Percentiles rank a stretch among this genome's conserved stretches.
Conservation (phyloP, 768 basidiomycete species). For the Daedaleopsis sinensis region DNA sequence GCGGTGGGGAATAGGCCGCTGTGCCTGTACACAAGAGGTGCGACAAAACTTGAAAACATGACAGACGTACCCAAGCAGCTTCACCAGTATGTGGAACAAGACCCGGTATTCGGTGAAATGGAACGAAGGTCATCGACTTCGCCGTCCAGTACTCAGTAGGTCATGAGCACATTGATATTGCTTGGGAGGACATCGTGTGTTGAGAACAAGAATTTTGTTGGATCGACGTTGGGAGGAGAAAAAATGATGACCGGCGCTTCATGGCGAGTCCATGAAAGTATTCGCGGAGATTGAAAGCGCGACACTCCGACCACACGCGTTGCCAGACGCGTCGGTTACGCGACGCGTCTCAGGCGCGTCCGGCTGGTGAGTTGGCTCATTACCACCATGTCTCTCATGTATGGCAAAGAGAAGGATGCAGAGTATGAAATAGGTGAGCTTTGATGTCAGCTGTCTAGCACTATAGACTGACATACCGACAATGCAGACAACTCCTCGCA, state of each 20-base stretch:
- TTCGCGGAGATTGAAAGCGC: slow-evolving; percentile 19
- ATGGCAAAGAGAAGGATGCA: slow-evolving; percentile 63
- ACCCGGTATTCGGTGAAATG: no score
- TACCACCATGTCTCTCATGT: slow-evolving; percentile 58
- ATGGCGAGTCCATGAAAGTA: background rate
- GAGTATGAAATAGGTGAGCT: slow-evolving; percentile 37
- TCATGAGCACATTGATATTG: no score
- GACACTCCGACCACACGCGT: slow-evolving; percentile 14
- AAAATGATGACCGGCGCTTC: background rate
- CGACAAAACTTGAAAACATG: slow-evolving; percentile 10
- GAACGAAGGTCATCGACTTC: no score
- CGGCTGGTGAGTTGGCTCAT: background rate
- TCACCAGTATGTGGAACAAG: no score
- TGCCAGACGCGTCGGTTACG: slow-evolving; percentile 23
- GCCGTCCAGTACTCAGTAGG: no score
- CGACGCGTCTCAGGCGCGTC: slow-evolving; percentile 18
- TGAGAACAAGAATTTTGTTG: no score
- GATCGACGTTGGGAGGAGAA: background rate
- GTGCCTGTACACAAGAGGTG: slow-evolving; percentile 41
- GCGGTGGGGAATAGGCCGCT: slow-evolving; percentile 33
- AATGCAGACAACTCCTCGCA: slow-evolving; percentile 62
- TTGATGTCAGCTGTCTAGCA: background rate
- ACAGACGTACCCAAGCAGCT: background rate
- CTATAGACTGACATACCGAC: background rate
- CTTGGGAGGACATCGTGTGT: no score